Evolutionary conservation across 225 moss, liverwort and hornwort genomes (phyloP), one percentile per base, ranked within the genome.

Genomic region (Asterella californica): DNA sequence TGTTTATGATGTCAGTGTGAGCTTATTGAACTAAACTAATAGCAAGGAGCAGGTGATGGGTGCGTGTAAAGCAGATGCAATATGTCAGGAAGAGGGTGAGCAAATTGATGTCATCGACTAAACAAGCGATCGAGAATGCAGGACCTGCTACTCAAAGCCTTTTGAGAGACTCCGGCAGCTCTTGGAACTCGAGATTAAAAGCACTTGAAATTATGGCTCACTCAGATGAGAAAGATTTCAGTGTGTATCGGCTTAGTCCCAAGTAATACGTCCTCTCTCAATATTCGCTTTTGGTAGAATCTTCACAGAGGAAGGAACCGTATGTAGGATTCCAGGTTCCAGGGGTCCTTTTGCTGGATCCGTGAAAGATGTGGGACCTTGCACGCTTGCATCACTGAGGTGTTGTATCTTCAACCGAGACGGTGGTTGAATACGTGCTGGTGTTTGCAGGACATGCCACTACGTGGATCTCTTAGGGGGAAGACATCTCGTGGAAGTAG

Each of bases 391-490:
- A 65, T 65, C 32, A 65, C 17, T 9, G 57, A 57, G 27, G 42
- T 27, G 10, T 45, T n/a, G 24, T 9, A 71, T n/a, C n/a, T 27
- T 17, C 10, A 18, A 2, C 4, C 65, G 65, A 46, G 47, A 47
- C 9, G n/a, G 11, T 25, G 36, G 38, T 24, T 10, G 24, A 42
- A n/a, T 0, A 22, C 25, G 74, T 36, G 29, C 53, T 75, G 49
- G 27, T 74, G 63, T 80, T 24, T 88, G 84, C 86, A 96, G 95
- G 78, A 83, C 90, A 57, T 93, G 95, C 81, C 92, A 93, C 80
- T 96, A 89, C 78, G 95, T 96, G 78, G 95, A 96, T 81, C 79
- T 91, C 50, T 72, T 90, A 34, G 91, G 93, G 30, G 89, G 86
- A 52, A 87, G 90, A 65, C 92, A 96, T 77, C 88, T 89, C 64